A percentile compares a stretch with the other conserved stretches of the same genome.
Conservation (phyloP, 352 stramenopile genomes). For the Globisporangium yorkense region DNA sequence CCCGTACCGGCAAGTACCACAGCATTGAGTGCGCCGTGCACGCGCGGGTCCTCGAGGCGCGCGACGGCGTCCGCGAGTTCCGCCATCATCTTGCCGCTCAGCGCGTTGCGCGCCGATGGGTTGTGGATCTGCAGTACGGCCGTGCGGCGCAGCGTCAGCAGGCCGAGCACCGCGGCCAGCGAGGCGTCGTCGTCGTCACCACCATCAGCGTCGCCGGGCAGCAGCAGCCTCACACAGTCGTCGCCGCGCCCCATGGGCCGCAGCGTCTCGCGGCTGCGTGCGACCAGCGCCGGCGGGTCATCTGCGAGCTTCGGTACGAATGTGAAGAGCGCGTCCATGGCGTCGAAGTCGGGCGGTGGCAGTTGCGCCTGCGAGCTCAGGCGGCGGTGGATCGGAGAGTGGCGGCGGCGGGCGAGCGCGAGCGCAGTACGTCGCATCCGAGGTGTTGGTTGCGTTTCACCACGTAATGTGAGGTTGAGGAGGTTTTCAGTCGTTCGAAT, state of each 20-base stretch:
- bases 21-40: conserved; percentile 51
- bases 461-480: conserved; percentile 6
- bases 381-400: too few species aligned
- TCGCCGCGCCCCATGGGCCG: conserved; percentile 28
- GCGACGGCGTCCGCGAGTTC: conserved; percentile 68
- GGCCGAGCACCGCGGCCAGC: conserved; percentile 7
- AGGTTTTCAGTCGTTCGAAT: too few species aligned
- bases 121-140: conserved; percentile 72
- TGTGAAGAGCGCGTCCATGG: conserved; percentile 27
- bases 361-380: not conserved
- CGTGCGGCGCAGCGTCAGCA: conserved; percentile 30
- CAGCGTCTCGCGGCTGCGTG: conserved; percentile 40
- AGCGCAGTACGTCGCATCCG: too few species aligned
- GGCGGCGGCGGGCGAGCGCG: too few species aligned
- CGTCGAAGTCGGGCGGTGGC: conserved; percentile 9
- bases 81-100: conserved; percentile 88
- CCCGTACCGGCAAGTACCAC: conserved; percentile 49
- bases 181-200: not conserved
- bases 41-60: conserved; percentile 43
- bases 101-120: conserved; percentile 54
- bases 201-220: conserved; percentile 17
- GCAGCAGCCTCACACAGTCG: conserved; percentile 27
- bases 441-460: not conserved
- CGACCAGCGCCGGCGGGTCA: conserved; percentile 31
- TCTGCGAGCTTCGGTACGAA: conserved; percentile 42